Base-by-base conservation (phyloP, 345 rosid species). In the Cochlearia excelsa region DNA sequence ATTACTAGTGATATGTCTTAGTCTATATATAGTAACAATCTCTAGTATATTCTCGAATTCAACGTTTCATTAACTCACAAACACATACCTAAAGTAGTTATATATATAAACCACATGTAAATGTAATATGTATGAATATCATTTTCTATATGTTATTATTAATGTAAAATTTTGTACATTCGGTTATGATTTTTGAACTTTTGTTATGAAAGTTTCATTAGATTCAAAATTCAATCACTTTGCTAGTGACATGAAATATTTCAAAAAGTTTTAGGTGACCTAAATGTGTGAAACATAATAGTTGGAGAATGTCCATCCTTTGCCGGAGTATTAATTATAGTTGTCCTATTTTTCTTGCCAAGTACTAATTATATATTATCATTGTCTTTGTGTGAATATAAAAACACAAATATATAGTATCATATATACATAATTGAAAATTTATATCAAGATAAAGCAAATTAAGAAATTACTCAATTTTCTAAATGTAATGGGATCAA, bases 211-310 rank as follows among this genome's bases (percentile, higher is more conserved):
- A 16, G 5, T 46, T 38, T 65, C 3, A 0, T 16, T 3, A 1
- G 35, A 41, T 39, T 42, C 5, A 23, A 1, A 41, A 26, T 7
- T 48, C 30, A 49, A 10, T 26, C 37, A 5, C 35, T 1, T 29
- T 30, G 47, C 39, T 39, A 42, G 45, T 49, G 70, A 57, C 37
- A 66, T 33, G 57, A 49, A 27, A 40, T 28, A 16, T 57, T 57
- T 62, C 50, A 49, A 57, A 66, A 40, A 34, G 1, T 49, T 48
- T 34, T 66, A 57, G 64, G 57, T 66, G 10, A 66, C 70, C 70
- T 49, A 66, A 30, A 40, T 7, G 56, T 49, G 62, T 65, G 49
- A 56, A 39, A 65, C 42, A 47, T 30, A 10, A 47, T 47, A 57
- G 63, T 48, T 57, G 10, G 57, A 31, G 26, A 57, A 57, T 57